Conservation (phyloP, 768 basidiomycete species). For the Trametes coccinea region DNA sequence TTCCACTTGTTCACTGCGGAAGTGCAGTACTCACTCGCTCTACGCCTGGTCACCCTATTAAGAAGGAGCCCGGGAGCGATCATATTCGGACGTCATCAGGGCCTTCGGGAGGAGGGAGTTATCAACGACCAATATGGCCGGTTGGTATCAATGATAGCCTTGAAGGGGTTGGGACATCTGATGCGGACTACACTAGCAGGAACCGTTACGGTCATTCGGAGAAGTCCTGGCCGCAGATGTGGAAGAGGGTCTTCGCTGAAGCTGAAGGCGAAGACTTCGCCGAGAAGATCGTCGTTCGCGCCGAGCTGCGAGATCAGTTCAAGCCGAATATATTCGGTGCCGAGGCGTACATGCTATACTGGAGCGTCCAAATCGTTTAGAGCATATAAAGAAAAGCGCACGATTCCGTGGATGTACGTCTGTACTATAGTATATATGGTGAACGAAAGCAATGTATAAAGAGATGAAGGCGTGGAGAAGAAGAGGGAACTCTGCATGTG, state of each 20-base stretch:
- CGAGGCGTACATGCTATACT: constrained; percentile 26
- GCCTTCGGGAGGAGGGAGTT: constrained; percentile 26
- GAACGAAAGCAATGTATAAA: neutral
- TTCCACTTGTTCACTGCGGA: constrained; percentile 39
- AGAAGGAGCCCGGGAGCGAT: constrained; percentile 27
- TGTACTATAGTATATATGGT: too few species aligned
- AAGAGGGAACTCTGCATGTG: too few species aligned
- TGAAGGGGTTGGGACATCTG: neutral
- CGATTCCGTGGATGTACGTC: too few species aligned
- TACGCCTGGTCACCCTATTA: constrained; percentile 31
- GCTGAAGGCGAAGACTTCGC: constrained; percentile 28
- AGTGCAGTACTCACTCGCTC: constrained; percentile 35
- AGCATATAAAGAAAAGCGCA: neutral
- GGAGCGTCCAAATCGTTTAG: constrained; percentile 31
- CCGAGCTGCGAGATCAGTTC: constrained; percentile 23
- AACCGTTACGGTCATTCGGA: constrained; percentile 34
- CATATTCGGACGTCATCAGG: constrained; percentile 38
- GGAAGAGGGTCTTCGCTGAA: constrained; percentile 31
- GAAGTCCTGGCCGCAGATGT: constrained; percentile 32
- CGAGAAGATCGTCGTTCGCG: constrained; percentile 23
- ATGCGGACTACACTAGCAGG: constrained; percentile 11
- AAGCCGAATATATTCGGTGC: constrained; percentile 1
- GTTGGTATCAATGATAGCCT: constrained; percentile 6
- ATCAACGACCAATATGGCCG: constrained; percentile 32
- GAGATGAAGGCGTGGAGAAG: too few species aligned